These are phyloP conservation scores for Torulaspora microellipsoides DNA, from an alignment of 805 yeast species.

Conservation along the genomic window DNA sequence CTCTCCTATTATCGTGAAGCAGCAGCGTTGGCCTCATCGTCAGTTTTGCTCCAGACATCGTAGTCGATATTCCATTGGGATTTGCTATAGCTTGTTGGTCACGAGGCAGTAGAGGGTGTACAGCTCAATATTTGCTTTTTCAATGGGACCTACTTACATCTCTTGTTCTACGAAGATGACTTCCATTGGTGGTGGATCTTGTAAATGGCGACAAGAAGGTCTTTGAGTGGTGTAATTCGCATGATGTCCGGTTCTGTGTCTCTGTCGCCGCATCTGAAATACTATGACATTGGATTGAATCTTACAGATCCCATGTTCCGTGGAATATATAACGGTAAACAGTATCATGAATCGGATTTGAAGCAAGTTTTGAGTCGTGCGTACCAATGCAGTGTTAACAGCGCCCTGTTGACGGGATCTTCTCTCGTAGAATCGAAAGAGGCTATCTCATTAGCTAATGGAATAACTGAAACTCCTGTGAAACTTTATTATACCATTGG, in stretches of 20 bases:
- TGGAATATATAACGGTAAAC: conserved; percentile 71
- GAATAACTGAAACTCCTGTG: conserved; percentile 28
- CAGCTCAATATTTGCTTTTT: too few relatives aligned
- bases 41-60: too few relatives aligned
- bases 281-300: conserved; percentile 60
- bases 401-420: conserved; percentile 81
- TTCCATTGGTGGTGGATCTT: too few relatives aligned
- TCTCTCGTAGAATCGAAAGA: conserved; percentile 58
- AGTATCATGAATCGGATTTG: conserved; percentile 64
- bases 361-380: conserved; percentile 64
- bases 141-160: too few relatives aligned
- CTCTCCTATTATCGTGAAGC: too few relatives aligned
- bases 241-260: neutral
- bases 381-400: conserved; percentile 53
- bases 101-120: too few relatives aligned
- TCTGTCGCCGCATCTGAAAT: conserved; percentile 7
- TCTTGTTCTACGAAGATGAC: too few relatives aligned
- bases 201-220: neutral
- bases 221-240: neutral
- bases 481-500: conserved; percentile 71
- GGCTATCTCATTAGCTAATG: conserved; percentile 53
- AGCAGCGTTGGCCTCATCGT: too few relatives aligned
- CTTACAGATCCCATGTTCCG: conserved; percentile 84
- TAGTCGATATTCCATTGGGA: too few relatives aligned
- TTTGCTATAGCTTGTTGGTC: too few relatives aligned